phyloP scores from a whole-genome alignment of 169 alveolate species.

The Pseudocohnilembus persalinus region DNA sequence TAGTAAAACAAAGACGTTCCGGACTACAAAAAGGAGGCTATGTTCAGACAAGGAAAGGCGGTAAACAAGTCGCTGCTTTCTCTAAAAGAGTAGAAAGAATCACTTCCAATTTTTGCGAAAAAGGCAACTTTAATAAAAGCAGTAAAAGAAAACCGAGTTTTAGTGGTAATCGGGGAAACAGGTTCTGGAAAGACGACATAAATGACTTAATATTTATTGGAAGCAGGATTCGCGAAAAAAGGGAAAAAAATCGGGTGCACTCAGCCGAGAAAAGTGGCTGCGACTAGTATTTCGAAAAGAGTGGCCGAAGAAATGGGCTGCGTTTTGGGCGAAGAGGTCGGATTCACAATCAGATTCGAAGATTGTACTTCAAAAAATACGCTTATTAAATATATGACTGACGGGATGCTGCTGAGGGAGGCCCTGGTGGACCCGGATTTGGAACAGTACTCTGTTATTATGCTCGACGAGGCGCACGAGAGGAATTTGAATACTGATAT shows the following conservation, averaged over 20 bases:
- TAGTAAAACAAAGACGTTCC: constrained; percentile 71
- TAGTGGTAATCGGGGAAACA: constrained; percentile 99
- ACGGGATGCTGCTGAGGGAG: constrained; percentile 98
- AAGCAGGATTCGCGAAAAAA: constrained; percentile 89
- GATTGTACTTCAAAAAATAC: constrained; percentile 97
- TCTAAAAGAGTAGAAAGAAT: constrained; percentile 93
- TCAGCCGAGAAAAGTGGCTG: constrained; percentile 99
- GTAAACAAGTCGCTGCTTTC: constrained; percentile 63
- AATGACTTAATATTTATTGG: constrained; percentile 95
- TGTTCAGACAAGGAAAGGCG: constrained; percentile 31
- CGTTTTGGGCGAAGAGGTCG: constrained; percentile 97
- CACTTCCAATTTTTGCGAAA: constrained; percentile 94
- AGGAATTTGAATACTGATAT: constrained; percentile 99
- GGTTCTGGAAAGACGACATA: constrained; percentile 99
- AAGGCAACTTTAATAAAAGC: constrained; percentile 92
- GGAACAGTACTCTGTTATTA: constrained; percentile 91
- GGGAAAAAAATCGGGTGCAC: constrained; percentile 96
- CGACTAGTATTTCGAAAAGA: constrained; percentile 96
- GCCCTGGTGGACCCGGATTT: constrained; percentile 93
- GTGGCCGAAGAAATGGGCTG: constrained; percentile 99
- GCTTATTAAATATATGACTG: constrained; percentile 99
- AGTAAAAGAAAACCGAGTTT: constrained; percentile 87
- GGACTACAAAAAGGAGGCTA: constrained; percentile 88
- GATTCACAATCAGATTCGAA: constrained; percentile 96
- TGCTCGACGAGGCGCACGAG: constrained; percentile 99